A percentile compares a stretch with the other conserved stretches of the same genome.
Conservation (phyloP, 306 rosid genomes). For the Castanospermum australe region DNA sequence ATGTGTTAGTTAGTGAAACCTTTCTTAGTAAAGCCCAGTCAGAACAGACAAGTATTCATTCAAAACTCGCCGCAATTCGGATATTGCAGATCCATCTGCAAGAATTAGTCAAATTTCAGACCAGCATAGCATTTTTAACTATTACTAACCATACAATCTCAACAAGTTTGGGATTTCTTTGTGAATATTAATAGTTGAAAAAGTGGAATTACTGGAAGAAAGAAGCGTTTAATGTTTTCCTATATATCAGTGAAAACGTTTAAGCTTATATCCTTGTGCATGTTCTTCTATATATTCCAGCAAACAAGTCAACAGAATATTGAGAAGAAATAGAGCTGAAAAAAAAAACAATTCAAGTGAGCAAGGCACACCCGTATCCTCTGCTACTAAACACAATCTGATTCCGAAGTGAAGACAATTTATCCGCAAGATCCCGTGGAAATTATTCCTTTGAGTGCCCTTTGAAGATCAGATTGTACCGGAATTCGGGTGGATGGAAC, state of each 20-base stretch:
- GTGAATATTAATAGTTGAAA: not conserved
- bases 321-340: not conserved
- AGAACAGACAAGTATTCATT: slow-evolving; percentile 83
- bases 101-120: slow-evolving; percentile 23
- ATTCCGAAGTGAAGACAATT: slow-evolving; percentile 65
- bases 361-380: slow-evolving; percentile 65
- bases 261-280: not conserved
- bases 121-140: not conserved
- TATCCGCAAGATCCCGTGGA: slow-evolving; percentile 60
- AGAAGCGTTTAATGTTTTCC: not conserved
- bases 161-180: not conserved
- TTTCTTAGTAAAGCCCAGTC: slow-evolving; percentile 70
- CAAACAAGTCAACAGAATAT: not conserved
- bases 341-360: not conserved
- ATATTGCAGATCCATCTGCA: slow-evolving; percentile 77
- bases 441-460: slow-evolving; percentile 59
- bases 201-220: not conserved
- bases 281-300: not conserved
- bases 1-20: slow-evolving; percentile 45
- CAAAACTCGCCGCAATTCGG: slow-evolving; percentile 66
- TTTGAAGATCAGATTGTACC: slow-evolving; percentile 68
- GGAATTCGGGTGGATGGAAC: slow-evolving; percentile 81
- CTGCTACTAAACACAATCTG: slow-evolving; percentile 80
- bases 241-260: not conserved
- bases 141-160: not conserved